These are phyloP conservation scores for Solanum aculeatissimum DNA, from an alignment of 305 asterid genomes.

Conservation along the genomic window DNA sequence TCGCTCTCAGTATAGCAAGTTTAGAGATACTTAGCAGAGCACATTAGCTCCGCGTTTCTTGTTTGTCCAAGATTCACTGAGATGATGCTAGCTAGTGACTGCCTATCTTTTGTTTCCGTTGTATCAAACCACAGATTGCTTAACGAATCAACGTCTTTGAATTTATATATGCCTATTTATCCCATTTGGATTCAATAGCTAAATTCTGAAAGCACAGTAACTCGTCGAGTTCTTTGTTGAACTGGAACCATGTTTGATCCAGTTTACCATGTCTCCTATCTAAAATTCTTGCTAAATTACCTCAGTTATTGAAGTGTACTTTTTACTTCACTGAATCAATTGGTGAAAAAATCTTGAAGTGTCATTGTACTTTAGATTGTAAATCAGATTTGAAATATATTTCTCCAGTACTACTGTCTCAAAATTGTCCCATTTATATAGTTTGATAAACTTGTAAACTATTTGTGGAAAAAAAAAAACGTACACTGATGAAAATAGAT, in stretches of 20 bases:
- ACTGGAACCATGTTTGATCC: not conserved
- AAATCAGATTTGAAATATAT: not conserved
- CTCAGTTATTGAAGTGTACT: not conserved
- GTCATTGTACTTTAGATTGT: not conserved
- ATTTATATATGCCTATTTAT: not conserved
- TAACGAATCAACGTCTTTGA: not conserved
- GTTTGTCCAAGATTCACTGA: not conserved
- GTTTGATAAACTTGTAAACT: not conserved
- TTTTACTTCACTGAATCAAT: not conserved
- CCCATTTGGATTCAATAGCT: not conserved
- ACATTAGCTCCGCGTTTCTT: not conserved
- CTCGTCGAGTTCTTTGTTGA: not conserved
- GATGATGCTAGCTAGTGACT: not conserved
- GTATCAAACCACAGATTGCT: not conserved
- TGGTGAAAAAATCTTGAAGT: not conserved
- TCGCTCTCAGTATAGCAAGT: not conserved
- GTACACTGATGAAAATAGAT: not conserved
- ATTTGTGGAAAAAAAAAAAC: not conserved
- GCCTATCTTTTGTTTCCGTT: not conserved
- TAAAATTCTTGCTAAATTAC: not conserved
- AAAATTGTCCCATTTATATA: too few species aligned
- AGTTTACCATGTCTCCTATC: not conserved
- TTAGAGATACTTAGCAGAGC: not conserved
- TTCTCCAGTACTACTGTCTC: not conserved
- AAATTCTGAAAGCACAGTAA: not conserved